phyloP scores from a whole-genome alignment of 805 yeast genomes.

The Limtongia smithiae region DNA sequence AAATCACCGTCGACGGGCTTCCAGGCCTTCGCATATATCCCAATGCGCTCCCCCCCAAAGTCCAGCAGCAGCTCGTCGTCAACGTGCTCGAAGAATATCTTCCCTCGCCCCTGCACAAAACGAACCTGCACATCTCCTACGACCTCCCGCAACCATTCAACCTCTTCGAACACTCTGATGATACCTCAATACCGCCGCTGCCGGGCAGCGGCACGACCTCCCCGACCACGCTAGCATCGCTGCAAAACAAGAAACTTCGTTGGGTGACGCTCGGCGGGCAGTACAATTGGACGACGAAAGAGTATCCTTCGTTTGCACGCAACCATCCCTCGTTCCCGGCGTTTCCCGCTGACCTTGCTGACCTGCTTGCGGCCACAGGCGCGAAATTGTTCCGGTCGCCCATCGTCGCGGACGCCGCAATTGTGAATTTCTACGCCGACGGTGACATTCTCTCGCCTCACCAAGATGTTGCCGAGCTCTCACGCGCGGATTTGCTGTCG shows the following conservation, averaged over 20 bases:
- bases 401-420: conserved; percentile 40
- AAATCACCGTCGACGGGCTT: conserved; percentile 32
- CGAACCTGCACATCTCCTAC: conserved; percentile 40
- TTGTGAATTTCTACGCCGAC: conserved; percentile 43
- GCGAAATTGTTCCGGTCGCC: conserved; percentile 1
- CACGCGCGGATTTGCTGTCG: conserved; percentile 39
- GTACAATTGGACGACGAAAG: conserved; percentile 45
- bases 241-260: conserved; percentile 35
- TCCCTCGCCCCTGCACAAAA: conserved; percentile 36
- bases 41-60: conserved; percentile 27
- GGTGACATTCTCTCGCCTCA: conserved; percentile 46
- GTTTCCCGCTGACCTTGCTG: conserved; percentile 26
- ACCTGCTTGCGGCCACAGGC: conserved; percentile 10
- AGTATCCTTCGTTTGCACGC: conserved; percentile 40
- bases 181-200: neutral
- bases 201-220: neutral
- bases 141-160: conserved; percentile 36
- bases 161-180: conserved; percentile 30
- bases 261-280: conserved; percentile 49
- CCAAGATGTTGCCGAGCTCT: conserved; percentile 43
- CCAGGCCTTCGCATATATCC: conserved; percentile 39
- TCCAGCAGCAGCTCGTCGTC: conserved; percentile 35
- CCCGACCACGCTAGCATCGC: conserved; percentile 2
- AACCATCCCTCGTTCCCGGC: conserved; percentile 28
- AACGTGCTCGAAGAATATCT: conserved; percentile 37